These are phyloP conservation scores for Fusarium sarcochroum DNA, from an alignment of 2,329 filamentous ascomycete genomes.

Conservation along the genomic window DNA sequence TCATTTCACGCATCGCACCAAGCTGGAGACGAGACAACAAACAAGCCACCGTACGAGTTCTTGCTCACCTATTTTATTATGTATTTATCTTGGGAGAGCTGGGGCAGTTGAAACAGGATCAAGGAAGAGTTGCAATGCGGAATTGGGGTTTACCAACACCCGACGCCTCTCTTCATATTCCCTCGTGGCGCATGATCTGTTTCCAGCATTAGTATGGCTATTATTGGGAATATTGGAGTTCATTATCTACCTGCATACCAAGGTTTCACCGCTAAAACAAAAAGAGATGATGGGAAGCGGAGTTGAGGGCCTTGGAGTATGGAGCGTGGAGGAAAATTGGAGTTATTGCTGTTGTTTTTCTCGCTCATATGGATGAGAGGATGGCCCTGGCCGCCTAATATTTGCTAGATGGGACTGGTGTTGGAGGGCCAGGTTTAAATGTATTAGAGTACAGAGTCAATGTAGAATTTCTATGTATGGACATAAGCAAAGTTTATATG, in stretches of 20 bases:
- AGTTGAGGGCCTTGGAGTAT: constrained; percentile 40
- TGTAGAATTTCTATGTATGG: constrained; percentile 18
- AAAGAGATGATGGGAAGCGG: constrained; percentile 21
- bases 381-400: constrained; percentile 30
- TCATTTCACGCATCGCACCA: neutral
- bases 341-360: constrained; percentile 31
- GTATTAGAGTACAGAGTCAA: constrained; percentile 30
- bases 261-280: constrained; percentile 20
- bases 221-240: constrained; percentile 17
- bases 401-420: constrained; percentile 29
- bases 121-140: neutral
- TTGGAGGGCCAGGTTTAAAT: constrained; percentile 15
- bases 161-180: neutral
- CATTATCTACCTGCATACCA: constrained; percentile 10
- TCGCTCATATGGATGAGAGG: constrained; percentile 5
- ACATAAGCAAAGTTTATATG: constrained; percentile 3
- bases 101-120: neutral
- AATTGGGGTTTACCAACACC: neutral
- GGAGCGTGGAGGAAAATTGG: constrained; percentile 22
- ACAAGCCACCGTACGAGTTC: constrained; percentile 3
- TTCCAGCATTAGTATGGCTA: neutral
- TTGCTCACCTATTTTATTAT: constrained; percentile 10
- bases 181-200: neutral
- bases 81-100: constrained; percentile 3
- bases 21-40: constrained; percentile 6